phyloP scores from a whole-genome alignment of 2,329 filamentous ascomycete species.

The Alternaria atra region DNA sequence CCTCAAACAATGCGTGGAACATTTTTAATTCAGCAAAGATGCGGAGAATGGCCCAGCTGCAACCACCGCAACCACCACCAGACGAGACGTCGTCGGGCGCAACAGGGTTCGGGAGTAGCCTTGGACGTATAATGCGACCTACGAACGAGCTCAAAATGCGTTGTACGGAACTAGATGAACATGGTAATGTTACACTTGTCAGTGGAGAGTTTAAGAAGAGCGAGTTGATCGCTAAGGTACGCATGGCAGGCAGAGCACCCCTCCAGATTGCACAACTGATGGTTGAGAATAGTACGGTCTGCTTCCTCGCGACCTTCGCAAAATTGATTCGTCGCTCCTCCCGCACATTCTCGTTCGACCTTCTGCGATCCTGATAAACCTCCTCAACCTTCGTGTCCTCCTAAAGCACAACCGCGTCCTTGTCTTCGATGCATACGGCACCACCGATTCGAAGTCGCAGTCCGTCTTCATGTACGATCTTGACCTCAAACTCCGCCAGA shows the following conservation, averaged over 20 bases:
- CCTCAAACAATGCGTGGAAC: slow-evolving; percentile 31
- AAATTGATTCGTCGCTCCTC: slow-evolving; percentile 95
- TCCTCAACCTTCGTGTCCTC: slow-evolving; percentile 93
- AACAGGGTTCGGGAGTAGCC: slow-evolving; percentile 51
- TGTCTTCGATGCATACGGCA: slow-evolving; percentile 95
- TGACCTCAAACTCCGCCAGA: slow-evolving; percentile 89
- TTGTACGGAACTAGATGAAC: slow-evolving; percentile 94
- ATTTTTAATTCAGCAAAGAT: slow-evolving; percentile 42
- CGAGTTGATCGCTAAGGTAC: slow-evolving; percentile 91
- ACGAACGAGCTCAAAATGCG: slow-evolving; percentile 85
- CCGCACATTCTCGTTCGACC: slow-evolving; percentile 95
- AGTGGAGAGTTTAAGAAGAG: slow-evolving; percentile 98
- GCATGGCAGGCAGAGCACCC: not conserved
- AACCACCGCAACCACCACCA: slow-evolving; percentile 66
- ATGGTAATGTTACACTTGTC: slow-evolving; percentile 88
- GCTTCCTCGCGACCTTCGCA: slow-evolving; percentile 91
- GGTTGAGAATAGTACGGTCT: slow-evolving; percentile 76
- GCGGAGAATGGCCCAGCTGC: slow-evolving; percentile 58
- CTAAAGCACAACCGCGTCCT: slow-evolving; percentile 95
- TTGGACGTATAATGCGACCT: slow-evolving; percentile 78
- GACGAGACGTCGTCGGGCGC: slow-evolving; percentile 64
- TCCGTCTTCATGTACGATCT: slow-evolving; percentile 98
- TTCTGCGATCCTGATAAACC: slow-evolving; percentile 91
- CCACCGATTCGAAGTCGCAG: slow-evolving; percentile 92
- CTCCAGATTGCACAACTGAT: slow-evolving; percentile 8